phyloP scores from a whole-genome alignment of 2,329 filamentous ascomycete species.

The Hymenoscyphus scutula region DNA sequence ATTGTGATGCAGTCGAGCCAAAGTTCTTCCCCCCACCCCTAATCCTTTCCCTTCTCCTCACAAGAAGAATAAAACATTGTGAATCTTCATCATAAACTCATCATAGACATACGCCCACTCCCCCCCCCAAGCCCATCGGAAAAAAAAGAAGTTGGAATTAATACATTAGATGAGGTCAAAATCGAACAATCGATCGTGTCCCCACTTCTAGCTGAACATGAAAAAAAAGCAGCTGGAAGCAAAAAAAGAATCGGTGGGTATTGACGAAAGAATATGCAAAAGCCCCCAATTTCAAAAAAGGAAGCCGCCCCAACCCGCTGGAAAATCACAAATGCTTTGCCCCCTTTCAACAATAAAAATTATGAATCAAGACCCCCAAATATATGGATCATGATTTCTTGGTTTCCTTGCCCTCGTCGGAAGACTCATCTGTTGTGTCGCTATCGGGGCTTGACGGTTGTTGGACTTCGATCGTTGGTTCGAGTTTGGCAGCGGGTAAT shows the following conservation, averaged over 20 bases:
- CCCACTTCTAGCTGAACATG: too few species aligned
- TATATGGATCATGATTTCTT: slow-evolving; percentile 10
- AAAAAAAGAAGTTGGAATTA: slow-evolving; percentile 11
- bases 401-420: slow-evolving; percentile 16
- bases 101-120: slow-evolving; percentile 24
- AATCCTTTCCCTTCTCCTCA: neutral
- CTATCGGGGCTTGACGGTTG: slow-evolving; percentile 28
- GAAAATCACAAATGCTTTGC: slow-evolving; percentile 10
- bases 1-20: slow-evolving; percentile 8
- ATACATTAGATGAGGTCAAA: slow-evolving; percentile 21
- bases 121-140: slow-evolving; percentile 7
- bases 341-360: slow-evolving; percentile 9
- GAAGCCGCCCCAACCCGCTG: slow-evolving; percentile 17
- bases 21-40: neutral
- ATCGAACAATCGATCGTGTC: too few species aligned
- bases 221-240: too few species aligned
- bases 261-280: slow-evolving; percentile 20
- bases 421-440: slow-evolving; percentile 29
- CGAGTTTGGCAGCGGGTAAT: slow-evolving; percentile 28
- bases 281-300: slow-evolving; percentile 12
- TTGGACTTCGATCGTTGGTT: slow-evolving; percentile 22
- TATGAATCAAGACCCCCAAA: neutral
- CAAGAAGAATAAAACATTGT: too few species aligned
- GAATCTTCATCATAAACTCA: slow-evolving; percentile 20
- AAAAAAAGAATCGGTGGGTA: slow-evolving; percentile 25